phyloP scores from a whole-genome alignment of 1,139 yeast genomes.

The Pichia sp. region DNA sequence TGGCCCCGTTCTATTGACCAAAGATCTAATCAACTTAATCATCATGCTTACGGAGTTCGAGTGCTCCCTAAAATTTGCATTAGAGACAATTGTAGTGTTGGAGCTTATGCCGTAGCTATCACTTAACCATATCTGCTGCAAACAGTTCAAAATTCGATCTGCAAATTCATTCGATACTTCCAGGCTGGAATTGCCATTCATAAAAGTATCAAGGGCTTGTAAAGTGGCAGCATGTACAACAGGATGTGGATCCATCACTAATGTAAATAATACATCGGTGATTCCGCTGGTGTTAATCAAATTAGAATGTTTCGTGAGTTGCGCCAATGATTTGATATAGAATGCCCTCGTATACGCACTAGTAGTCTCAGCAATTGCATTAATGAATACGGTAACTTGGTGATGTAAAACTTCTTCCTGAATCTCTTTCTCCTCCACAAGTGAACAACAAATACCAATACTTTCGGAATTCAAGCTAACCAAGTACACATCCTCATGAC shows the following conservation, averaged over 20 bases:
- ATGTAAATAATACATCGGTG: constrained; percentile 50
- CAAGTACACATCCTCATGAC: constrained; percentile 36
- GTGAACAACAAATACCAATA: constrained; percentile 52
- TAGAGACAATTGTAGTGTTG: constrained; percentile 36
- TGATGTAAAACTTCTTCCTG: constrained; percentile 34
- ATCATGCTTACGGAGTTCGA: constrained; percentile 20
- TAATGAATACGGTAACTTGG: constrained; percentile 47
- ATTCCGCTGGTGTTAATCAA: constrained; percentile 32
- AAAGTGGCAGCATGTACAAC: constrained; percentile 69
- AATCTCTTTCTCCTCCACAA: constrained; percentile 28
- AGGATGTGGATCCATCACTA: constrained; percentile 79
- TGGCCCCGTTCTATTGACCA: constrained; percentile 27
- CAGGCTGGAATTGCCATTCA: constrained; percentile 47
- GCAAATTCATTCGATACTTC: constrained; percentile 38
- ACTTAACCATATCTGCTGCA: constrained; percentile 40
- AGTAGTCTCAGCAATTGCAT: constrained; percentile 51
- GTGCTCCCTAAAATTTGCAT: constrained; percentile 38
- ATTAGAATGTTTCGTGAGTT: constrained; percentile 46
- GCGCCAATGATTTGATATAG: constrained; percentile 52
- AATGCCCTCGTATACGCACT: constrained; percentile 66
- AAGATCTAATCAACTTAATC: constrained; percentile 19
- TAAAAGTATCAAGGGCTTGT: constrained; percentile 47
- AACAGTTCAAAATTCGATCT: constrained; percentile 37
- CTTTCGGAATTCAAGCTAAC: constrained; percentile 52
- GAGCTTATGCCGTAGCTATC: constrained; percentile 51